Conservation (phyloP, 2,329 filamentous ascomycete species). For the Aspergillus pseudoterreus region DNA sequence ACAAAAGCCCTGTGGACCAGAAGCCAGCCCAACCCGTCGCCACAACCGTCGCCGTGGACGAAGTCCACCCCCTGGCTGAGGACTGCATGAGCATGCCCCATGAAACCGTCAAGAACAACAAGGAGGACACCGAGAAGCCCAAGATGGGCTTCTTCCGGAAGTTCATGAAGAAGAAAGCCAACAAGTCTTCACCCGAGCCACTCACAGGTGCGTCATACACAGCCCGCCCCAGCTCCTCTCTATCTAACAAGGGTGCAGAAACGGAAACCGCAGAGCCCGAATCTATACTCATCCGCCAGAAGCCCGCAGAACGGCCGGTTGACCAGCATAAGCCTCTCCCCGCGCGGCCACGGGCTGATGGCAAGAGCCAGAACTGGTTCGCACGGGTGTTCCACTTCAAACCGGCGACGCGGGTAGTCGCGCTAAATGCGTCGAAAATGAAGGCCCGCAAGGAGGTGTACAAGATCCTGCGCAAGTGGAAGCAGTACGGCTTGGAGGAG, state of each 20-base stretch:
- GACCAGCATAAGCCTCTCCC: slow-evolving; percentile 15
- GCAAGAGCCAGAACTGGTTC: slow-evolving; percentile 73
- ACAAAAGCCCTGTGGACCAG: slow-evolving; percentile 19
- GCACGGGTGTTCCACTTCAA: slow-evolving; percentile 86
- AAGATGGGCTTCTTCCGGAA: slow-evolving; percentile 51
- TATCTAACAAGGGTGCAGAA: slow-evolving; percentile 2
- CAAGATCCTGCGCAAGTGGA: slow-evolving; percentile 73
- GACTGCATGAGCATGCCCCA: slow-evolving; percentile 7
- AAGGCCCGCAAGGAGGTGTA: slow-evolving; percentile 74
- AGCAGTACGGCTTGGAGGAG: slow-evolving; percentile 74
- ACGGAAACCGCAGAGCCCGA: slow-evolving; percentile 2
- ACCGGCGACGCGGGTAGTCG: slow-evolving; percentile 71
- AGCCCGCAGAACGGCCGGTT: slow-evolving; percentile 12
- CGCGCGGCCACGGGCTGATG: slow-evolving; percentile 12
- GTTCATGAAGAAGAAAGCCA: slow-evolving; percentile 49
- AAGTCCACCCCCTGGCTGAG: slow-evolving; percentile 15
- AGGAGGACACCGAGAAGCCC: slow-evolving; percentile 17
- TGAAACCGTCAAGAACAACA: slow-evolving; percentile 4
- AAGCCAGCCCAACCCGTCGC: slow-evolving; percentile 22
- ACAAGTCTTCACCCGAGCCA: slow-evolving; percentile 26
- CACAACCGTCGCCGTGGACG: slow-evolving; percentile 24
- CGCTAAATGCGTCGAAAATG: slow-evolving; percentile 68
- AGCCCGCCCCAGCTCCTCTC: background rate
- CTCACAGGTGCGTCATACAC: slow-evolving; percentile 14
- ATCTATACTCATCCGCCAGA: slow-evolving; percentile 10